These are phyloP conservation scores for Volvox reticuliferus DNA, from an alignment of 139 green algal genomes.

Conservation along the genomic window DNA sequence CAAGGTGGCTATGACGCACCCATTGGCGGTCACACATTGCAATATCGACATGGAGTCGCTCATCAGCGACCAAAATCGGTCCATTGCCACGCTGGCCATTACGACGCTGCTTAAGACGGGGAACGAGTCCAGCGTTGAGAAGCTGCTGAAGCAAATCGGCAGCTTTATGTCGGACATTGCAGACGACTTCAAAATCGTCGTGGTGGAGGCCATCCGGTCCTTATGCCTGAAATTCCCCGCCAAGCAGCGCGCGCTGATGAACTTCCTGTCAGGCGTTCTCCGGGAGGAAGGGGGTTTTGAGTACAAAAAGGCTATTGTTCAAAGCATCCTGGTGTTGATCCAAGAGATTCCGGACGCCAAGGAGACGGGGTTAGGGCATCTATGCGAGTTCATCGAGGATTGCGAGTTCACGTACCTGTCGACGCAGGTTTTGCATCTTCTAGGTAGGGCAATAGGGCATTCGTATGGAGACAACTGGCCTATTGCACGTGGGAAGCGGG, in stretches of 20 bases:
- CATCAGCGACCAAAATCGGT: constrained; percentile 93
- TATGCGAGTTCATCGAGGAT: constrained; percentile 99
- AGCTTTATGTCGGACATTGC: constrained; percentile 98
- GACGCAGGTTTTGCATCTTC: constrained; percentile 95
- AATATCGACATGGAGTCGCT: constrained; percentile 99
- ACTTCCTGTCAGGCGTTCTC: constrained; percentile 92
- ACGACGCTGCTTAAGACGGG: constrained; percentile 99
- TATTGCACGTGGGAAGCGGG: too few species aligned
- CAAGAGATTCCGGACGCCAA: constrained; percentile 96
- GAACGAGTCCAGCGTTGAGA: constrained; percentile 96
- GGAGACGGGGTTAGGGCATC: constrained; percentile 94
- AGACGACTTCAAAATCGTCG: constrained; percentile 99
- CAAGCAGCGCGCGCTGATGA: constrained; percentile 97
- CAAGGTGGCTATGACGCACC: constrained; percentile 96
- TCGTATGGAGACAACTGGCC: too few species aligned
- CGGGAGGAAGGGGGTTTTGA: constrained; percentile 94
- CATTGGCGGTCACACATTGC: constrained; percentile 94
- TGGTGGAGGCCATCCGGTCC: constrained; percentile 95
- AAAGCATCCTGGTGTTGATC: constrained; percentile 95
- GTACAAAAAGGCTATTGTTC: constrained; percentile 98
- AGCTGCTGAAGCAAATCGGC: constrained; percentile 98
- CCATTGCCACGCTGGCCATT: constrained; percentile 98
- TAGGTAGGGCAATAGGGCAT: constrained; percentile 70
- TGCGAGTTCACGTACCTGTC: constrained; percentile 99
- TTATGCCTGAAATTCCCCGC: constrained; percentile 98